Percentiles rank a stretch among this genome's conserved stretches.
phyloP scores from a whole-genome alignment of 164 flowering plant species.

The Berberis thunbergii region DNA sequence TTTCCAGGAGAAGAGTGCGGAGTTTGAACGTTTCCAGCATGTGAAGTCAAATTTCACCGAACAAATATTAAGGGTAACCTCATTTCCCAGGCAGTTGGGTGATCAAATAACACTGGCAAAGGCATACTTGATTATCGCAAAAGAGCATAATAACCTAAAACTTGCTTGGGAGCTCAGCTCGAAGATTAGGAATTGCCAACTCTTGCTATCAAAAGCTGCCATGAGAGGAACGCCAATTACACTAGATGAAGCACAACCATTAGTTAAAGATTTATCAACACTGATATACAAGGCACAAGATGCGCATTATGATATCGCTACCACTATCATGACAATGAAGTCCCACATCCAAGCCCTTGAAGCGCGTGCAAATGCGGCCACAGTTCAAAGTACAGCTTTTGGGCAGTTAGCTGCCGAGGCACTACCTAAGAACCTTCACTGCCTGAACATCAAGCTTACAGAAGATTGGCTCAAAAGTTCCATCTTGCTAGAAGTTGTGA shows the following conservation, averaged over 20 bases:
- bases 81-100: constrained; percentile 72
- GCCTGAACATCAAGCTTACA: constrained; percentile 49
- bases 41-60: constrained; percentile 43
- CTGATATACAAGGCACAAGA: constrained; percentile 82
- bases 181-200: constrained; percentile 73
- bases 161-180: constrained; percentile 91
- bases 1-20: constrained; percentile 34
- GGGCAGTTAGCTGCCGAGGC: constrained; percentile 81
- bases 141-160: constrained; percentile 83
- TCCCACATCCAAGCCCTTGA: constrained; percentile 91
- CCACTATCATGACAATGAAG: constrained; percentile 87
- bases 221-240: constrained; percentile 68
- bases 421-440: constrained; percentile 65
- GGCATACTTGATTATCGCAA: constrained; percentile 87
- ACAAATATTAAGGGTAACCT: constrained; percentile 50
- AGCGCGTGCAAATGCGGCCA: constrained; percentile 80
- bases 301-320: constrained; percentile 85
- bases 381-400: constrained; percentile 68
- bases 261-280: constrained; percentile 52
- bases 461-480: constrained; percentile 42
- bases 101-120: constrained; percentile 94
- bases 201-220: constrained; percentile 83
- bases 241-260: constrained; percentile 62
- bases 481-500: constrained; percentile 34
- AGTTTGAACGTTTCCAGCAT: constrained; percentile 16